phyloP scores from a whole-genome alignment of 331 rosid species.

The Rhamnella rubrinervis region DNA sequence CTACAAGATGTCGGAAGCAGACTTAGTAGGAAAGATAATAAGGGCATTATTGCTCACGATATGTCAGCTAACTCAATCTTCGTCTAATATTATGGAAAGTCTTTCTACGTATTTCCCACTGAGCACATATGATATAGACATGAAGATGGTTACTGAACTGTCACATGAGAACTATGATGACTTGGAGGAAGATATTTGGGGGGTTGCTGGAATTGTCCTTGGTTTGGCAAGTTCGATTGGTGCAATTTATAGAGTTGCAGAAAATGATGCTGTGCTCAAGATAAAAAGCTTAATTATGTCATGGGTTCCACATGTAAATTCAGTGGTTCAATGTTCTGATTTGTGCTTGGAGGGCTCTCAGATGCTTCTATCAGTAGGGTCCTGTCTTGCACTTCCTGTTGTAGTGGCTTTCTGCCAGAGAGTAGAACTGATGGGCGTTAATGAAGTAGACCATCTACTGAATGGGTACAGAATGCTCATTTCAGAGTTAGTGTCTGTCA shows the following conservation, averaged over 20 bases:
- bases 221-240: constrained; percentile 76
- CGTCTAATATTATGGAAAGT: constrained; percentile 59
- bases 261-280: constrained; percentile 64
- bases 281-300: constrained; percentile 65
- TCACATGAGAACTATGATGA: constrained; percentile 46
- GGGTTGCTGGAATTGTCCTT: constrained; percentile 91
- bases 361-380: constrained; percentile 68
- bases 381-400: constrained; percentile 85
- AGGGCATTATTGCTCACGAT: constrained; percentile 53
- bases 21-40: constrained; percentile 58
- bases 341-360: constrained; percentile 36
- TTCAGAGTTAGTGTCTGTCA: constrained; percentile 64
- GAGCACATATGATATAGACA: constrained; percentile 31
- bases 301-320: constrained; percentile 67
- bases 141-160: constrained; percentile 33
- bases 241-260: constrained; percentile 77
- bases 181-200: constrained; percentile 89
- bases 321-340: constrained; percentile 35
- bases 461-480: constrained; percentile 63
- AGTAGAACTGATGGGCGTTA: constrained; percentile 69
- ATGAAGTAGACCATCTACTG: constrained; percentile 56
- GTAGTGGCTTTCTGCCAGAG: constrained; percentile 70
- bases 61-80: constrained; percentile 51
- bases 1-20: constrained; percentile 51
- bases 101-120: constrained; percentile 53